Evolutionary conservation across 2,329 filamentous ascomycete species (phyloP), one percentile per base, ranked within the genome.

Genomic region (Penicillium palitans): DNA sequence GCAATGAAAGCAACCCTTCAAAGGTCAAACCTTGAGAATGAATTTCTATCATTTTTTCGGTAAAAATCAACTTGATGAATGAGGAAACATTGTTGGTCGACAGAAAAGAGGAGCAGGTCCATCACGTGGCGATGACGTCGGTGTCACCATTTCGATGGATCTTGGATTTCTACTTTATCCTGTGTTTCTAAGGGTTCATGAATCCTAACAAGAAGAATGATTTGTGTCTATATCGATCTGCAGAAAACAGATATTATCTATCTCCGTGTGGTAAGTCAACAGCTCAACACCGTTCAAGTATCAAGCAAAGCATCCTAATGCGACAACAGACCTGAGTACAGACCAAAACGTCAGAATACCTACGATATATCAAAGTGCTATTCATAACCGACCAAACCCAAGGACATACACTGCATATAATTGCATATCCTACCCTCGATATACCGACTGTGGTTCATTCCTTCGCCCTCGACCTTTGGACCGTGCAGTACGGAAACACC

Each of bases 51-150:
- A 9, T n/a, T 45, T 35, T 17, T 19, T 29, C 12, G 4, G n/a
- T 17, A 27, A 12, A 25, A 25, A 37, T 47, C 29, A 37, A 53
- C 9, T 25, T 53, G 51, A 51, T 25, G 17, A 52, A 31, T 7
- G 17, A 45, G 40, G 40, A 53, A 46, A 46, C 27, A 45, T 46
- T 13, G 29, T 52, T 44, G 39, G 49, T 52, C 27, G 29, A 52
- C 50, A 44, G 49, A 52, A 33, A 44, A 52, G 40, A 52, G 46
- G 31, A 50, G 37, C 49, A 40, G 41, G 17, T 19, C 48, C 40
- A 45, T 63, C 61, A 61, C 61, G 61, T 60, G 61, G 48, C 46
- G n/a, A 65, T 65, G 62, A 65, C 62, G 61, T 65, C 61, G 56
- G 49, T 60, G 48, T 53, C n/a, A 52, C 9, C 29, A 39, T 17